A percentile compares a stretch with the other conserved stretches of the same genome.
phyloP scores from a whole-genome alignment of 768 basidiomycete species.

The Vararia minispora region DNA sequence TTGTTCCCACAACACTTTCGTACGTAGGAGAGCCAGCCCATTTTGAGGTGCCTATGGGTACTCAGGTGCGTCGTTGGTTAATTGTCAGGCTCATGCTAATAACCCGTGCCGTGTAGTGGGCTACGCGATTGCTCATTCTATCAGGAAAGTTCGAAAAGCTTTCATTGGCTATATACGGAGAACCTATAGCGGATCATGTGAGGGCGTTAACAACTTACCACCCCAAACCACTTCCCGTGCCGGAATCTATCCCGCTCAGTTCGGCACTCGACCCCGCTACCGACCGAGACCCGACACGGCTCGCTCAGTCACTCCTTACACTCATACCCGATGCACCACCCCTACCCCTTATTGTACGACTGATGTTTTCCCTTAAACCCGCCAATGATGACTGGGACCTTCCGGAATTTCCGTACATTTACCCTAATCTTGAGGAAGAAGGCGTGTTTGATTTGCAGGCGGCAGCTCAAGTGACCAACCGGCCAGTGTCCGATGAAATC shows the following conservation, averaged over 20 bases:
- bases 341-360: slow-evolving; percentile 50
- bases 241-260: slow-evolving; percentile 30
- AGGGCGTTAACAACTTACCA: slow-evolving; percentile 28
- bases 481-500: slow-evolving; percentile 50
- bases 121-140: slow-evolving; percentile 72
- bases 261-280: slow-evolving; percentile 49
- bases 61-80: slow-evolving; percentile 35
- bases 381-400: slow-evolving; percentile 72
- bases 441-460: slow-evolving; percentile 45
- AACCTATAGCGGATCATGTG: slow-evolving; percentile 37
- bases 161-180: slow-evolving; percentile 51
- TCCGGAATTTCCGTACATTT: slow-evolving; percentile 60
- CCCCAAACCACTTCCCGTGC: slow-evolving; percentile 26
- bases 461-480: slow-evolving; percentile 39
- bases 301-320: slow-evolving; percentile 51
- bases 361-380: slow-evolving; percentile 76
- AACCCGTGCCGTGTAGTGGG: slow-evolving; percentile 31
- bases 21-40: slow-evolving; percentile 61
- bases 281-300: slow-evolving; percentile 42
- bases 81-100: slow-evolving; percentile 3
- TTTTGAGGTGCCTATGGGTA: slow-evolving; percentile 58
- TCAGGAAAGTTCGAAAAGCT: slow-evolving; percentile 60
- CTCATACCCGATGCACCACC: slow-evolving; percentile 54
- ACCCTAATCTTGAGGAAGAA: slow-evolving; percentile 45
- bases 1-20: slow-evolving; percentile 60